Conservation (phyloP, 164 flowering plant species). For the Annona squamosa region DNA sequence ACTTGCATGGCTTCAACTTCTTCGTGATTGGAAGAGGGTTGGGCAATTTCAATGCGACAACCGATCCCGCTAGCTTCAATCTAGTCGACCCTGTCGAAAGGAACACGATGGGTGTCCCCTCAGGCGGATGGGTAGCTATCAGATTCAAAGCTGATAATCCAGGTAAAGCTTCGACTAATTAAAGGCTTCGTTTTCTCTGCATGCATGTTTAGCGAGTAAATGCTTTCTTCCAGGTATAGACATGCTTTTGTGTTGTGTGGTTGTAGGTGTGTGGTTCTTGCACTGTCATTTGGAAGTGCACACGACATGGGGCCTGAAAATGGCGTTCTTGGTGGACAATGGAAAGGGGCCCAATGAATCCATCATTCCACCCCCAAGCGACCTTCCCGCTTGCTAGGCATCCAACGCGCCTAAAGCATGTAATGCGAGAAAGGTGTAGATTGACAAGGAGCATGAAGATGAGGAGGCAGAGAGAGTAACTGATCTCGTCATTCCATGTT, state of each 20-base stretch:
- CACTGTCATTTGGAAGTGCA: constrained; percentile 74
- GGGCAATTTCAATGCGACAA: constrained; percentile 53
- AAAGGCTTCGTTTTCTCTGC: neutral
- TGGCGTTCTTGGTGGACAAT: constrained; percentile 72
- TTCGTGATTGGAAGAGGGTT: constrained; percentile 58
- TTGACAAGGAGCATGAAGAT: neutral
- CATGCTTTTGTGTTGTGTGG: neutral
- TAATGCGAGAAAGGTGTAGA: too few species aligned
- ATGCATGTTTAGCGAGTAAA: neutral
- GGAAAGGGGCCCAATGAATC: constrained; percentile 61
- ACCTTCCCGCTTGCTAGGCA: constrained; percentile 52
- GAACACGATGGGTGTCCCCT: constrained; percentile 70
- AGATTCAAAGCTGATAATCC: constrained; percentile 80
- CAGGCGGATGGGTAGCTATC: constrained; percentile 79
- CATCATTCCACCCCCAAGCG: constrained; percentile 61
- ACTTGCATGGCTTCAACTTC: constrained; percentile 78
- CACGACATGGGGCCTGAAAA: constrained; percentile 71
- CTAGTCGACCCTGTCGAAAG: constrained; percentile 78
- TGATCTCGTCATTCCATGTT: neutral
- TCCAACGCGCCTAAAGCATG: neutral
- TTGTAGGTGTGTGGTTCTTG: constrained; percentile 68
- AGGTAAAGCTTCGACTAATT: constrained; percentile 28
- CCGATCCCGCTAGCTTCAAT: constrained; percentile 48
- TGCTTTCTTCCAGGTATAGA: neutral
- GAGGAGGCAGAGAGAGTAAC: neutral